phyloP scores from a whole-genome alignment of 495 filamentous ascomycete genomes.

The Xylaria scruposa region DNA sequence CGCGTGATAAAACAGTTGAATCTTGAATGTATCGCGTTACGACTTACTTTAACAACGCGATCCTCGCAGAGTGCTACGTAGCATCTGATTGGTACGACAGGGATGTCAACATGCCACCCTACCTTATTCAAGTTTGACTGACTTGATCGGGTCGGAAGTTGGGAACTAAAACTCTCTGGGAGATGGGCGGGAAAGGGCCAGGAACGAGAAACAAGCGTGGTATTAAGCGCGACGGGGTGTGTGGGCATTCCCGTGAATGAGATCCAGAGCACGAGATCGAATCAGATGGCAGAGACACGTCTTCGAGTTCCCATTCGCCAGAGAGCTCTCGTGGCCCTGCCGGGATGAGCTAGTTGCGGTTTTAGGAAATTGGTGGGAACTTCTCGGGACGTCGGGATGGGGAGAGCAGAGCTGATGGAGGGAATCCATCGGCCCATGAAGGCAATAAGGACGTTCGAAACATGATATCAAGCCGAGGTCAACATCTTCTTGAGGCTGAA shows the following conservation, averaged over 20 bases:
- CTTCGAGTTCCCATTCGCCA: constrained; percentile 20
- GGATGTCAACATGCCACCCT: constrained; percentile 1
- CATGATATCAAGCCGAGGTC: constrained; percentile 5
- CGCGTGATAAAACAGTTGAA: neutral
- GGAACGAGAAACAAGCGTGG: constrained; percentile 27
- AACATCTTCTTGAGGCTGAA: constrained; percentile 22
- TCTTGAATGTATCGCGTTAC: neutral
- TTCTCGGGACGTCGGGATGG: neutral
- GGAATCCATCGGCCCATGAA: constrained; percentile 6
- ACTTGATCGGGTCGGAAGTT: neutral
- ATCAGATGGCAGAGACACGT: constrained; percentile 24
- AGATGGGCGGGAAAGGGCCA: neutral
- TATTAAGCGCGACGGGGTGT: constrained; percentile 20
- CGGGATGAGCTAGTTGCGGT: constrained; percentile 22
- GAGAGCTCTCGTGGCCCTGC: constrained; percentile 17
- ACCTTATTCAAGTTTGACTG: neutral
- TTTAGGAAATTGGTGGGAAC: constrained; percentile 22
- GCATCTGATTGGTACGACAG: constrained; percentile 1
- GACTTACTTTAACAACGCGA: neutral
- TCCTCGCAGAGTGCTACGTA: constrained; percentile 14
- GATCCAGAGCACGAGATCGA: constrained; percentile 16
- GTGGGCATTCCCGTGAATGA: constrained; percentile 26
- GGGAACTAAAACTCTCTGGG: neutral
- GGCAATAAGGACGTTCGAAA: neutral
- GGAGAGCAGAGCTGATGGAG: neutral